A percentile compares a stretch with the other conserved stretches of the same genome.
Evolutionary conservation across 768 basidiomycete species (phyloP).

Genomic region (Naganishia onofrii): DNA sequence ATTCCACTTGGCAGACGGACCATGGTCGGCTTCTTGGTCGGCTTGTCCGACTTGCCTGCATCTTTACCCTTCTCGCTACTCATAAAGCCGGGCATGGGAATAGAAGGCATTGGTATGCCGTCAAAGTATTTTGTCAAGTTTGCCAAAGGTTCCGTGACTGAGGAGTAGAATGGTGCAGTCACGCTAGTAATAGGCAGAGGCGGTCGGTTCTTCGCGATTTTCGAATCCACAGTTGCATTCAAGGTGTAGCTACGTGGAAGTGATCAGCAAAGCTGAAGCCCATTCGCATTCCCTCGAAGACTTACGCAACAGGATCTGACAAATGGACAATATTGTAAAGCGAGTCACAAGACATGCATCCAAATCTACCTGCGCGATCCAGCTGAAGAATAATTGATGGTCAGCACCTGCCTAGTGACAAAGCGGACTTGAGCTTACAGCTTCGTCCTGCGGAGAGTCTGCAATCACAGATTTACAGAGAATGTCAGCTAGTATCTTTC

Average conservation of each 20-base stretch:
- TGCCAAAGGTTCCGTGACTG: slow-evolving; percentile 49
- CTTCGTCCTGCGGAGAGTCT: slow-evolving; percentile 55
- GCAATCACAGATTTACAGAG: neutral
- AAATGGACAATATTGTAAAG: slow-evolving; percentile 56
- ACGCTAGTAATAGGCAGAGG: slow-evolving; percentile 50
- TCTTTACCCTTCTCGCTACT: slow-evolving; percentile 33
- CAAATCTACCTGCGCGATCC: slow-evolving; percentile 55
- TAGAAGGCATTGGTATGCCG: slow-evolving; percentile 36
- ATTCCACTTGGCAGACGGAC: slow-evolving; percentile 51
- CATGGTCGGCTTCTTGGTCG: slow-evolving; percentile 43
- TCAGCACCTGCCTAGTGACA: neutral
- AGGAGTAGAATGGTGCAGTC: slow-evolving; percentile 48
- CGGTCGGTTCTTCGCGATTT: slow-evolving; percentile 39
- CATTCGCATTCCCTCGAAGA: neutral
- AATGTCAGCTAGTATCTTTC: too few relatives aligned
- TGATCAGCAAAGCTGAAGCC: neutral
- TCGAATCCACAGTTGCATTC: slow-evolving; percentile 55
- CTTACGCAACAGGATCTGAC: slow-evolving; percentile 55
- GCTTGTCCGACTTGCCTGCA: neutral
- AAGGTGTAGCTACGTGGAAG: slow-evolving; percentile 49
- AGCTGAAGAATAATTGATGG: slow-evolving; percentile 40
- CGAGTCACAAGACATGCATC: slow-evolving; percentile 55
- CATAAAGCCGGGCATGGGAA: slow-evolving; percentile 36
- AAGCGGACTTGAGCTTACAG: slow-evolving; percentile 41
- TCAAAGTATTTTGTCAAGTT: slow-evolving; percentile 29